Evolutionary conservation across 1,139 yeast genomes (phyloP).

Genomic region (Yamadazyma sp.): DNA sequence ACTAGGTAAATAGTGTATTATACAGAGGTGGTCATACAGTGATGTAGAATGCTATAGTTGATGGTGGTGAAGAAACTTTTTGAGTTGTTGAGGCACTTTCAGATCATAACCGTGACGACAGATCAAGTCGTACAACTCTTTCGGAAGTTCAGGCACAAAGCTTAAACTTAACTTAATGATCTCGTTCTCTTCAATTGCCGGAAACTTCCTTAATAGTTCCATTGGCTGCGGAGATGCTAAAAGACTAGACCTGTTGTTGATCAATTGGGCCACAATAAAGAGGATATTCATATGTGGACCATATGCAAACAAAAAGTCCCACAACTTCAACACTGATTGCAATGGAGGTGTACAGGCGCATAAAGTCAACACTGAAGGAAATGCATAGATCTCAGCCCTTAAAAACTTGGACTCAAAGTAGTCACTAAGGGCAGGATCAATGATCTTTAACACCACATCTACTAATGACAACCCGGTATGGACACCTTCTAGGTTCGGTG

Average conservation of each 20-base stretch:
- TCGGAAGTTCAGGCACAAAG: slow-evolving; percentile 76
- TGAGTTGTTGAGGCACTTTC: slow-evolving; percentile 40
- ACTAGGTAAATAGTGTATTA: slow-evolving; percentile 5
- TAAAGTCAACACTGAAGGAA: slow-evolving; percentile 82
- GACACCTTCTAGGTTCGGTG: slow-evolving; percentile 79
- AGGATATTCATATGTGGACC: slow-evolving; percentile 87
- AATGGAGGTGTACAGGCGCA: slow-evolving; percentile 92
- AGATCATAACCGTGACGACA: slow-evolving; percentile 72
- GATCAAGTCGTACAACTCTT: slow-evolving; percentile 62
- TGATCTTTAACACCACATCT: slow-evolving; percentile 66
- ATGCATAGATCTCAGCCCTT: slow-evolving; percentile 84
- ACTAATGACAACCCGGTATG: slow-evolving; percentile 73
- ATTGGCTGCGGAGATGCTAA: slow-evolving; percentile 67
- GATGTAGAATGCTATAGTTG: too few relatives aligned
- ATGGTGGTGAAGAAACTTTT: slow-evolving; percentile 16
- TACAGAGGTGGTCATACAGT: too few relatives aligned
- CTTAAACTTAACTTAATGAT: slow-evolving; percentile 79
- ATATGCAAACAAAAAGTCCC: slow-evolving; percentile 92
- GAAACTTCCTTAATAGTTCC: slow-evolving; percentile 71
- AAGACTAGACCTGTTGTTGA: slow-evolving; percentile 62
- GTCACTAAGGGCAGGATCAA: slow-evolving; percentile 71
- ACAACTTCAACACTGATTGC: slow-evolving; percentile 67
- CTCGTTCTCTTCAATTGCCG: slow-evolving; percentile 69
- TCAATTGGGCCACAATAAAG: slow-evolving; percentile 81
- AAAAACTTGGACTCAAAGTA: slow-evolving; percentile 62